Evolutionary conservation across 805 yeast genomes (phyloP).

Genomic region (Cyberlindnera nakhonratchasimensis): DNA sequence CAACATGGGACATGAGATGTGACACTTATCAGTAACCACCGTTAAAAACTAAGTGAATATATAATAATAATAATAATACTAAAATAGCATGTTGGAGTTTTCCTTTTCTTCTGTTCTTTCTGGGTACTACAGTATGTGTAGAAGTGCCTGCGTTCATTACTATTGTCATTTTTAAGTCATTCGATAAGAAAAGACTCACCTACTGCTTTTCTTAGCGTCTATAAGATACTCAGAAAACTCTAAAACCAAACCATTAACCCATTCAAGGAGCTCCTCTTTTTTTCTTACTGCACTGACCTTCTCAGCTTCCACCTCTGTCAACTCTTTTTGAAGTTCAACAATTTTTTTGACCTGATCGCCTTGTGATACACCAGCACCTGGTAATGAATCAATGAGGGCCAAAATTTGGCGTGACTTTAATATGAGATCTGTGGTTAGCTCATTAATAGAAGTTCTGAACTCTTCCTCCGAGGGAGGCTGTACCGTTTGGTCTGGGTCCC

Average conservation of each 20-base stretch:
- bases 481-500: slow-evolving; percentile 59
- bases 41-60: too few relatives aligned
- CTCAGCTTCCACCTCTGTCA: slow-evolving; percentile 55
- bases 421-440: slow-evolving; percentile 80
- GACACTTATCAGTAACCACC: slow-evolving; percentile 20
- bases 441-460: slow-evolving; percentile 52
- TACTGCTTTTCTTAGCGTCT: slow-evolving; percentile 27
- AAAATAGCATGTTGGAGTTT: too few relatives aligned
- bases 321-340: slow-evolving; percentile 55
- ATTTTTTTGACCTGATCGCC: slow-evolving; percentile 67
- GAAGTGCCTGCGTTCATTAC: too few relatives aligned
- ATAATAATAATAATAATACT: too few relatives aligned
- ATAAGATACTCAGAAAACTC: slow-evolving; percentile 39
- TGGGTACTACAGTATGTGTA: not conserved
- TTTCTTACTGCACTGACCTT: slow-evolving; percentile 54
- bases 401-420: slow-evolving; percentile 83
- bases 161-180: too few relatives aligned
- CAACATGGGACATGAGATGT: slow-evolving; percentile 45
- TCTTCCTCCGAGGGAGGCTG: slow-evolving; percentile 44
- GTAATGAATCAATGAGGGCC: slow-evolving; percentile 80
- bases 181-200: not conserved
- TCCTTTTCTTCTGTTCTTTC: too few relatives aligned
- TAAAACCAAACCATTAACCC: slow-evolving; percentile 64
- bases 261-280: slow-evolving; percentile 58
- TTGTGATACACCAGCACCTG: slow-evolving; percentile 87